Percentiles rank a stretch among this genome's conserved stretches.
These are phyloP conservation scores for Claviceps sorghi DNA, from an alignment of 2,329 filamentous ascomycete species.

Conservation along the genomic window DNA sequence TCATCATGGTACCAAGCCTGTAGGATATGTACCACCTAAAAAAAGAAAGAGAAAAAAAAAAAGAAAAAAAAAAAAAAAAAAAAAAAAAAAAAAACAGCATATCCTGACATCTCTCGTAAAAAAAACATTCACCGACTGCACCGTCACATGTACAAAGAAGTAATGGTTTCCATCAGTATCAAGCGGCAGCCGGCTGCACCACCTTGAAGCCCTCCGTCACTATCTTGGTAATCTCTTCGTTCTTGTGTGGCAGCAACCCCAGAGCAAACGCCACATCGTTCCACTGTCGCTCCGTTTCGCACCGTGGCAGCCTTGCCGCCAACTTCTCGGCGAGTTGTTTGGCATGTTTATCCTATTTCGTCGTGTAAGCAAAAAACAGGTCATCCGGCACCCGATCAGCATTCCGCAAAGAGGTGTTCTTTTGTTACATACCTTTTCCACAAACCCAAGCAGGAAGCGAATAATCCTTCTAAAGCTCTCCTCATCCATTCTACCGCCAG, in stretches of 20 bases:
- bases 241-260: constrained; percentile 80
- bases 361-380: constrained; percentile 1
- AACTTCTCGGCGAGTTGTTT: constrained; percentile 88
- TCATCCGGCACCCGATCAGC: constrained; percentile 10
- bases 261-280: constrained; percentile 92
- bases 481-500: constrained; percentile 66
- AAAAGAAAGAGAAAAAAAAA: neutral
- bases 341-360: constrained; percentile 76
- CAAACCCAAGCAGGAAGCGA: constrained; percentile 86
- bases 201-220: constrained; percentile 64
- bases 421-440: constrained; percentile 65
- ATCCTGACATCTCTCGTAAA: neutral
- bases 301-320: constrained; percentile 68
- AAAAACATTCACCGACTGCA: neutral
- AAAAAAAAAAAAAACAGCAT: neutral
- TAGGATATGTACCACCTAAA: no score
- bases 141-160: neutral
- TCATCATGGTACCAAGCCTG: no score
- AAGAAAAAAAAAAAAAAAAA: neutral
- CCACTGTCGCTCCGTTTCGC: constrained; percentile 91
- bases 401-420: neutral
- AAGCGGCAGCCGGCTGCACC: constrained; percentile 47
- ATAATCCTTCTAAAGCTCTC: constrained; percentile 76
- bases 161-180: constrained; percentile 5
- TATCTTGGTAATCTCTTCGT: constrained; percentile 71